Percentiles rank a stretch among this genome's conserved stretches.
Conservation (phyloP, 2,329 filamentous ascomycete genomes). For the Fusarium sp. region DNA sequence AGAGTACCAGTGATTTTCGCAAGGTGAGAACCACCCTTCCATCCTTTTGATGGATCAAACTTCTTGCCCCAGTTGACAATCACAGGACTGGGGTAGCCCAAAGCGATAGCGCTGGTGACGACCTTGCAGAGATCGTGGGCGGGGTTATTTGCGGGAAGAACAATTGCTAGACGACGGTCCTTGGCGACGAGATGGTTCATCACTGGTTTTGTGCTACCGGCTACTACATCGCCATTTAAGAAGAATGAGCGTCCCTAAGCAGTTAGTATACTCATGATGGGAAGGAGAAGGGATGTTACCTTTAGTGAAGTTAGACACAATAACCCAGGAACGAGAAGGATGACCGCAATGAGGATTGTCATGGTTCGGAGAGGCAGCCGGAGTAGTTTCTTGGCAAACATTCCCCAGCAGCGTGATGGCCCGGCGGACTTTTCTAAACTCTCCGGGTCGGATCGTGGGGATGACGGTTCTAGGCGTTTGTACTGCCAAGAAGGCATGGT, state of each 20-base stretch:
- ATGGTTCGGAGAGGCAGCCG: neutral
- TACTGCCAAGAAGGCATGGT: neutral
- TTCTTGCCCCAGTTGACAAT: slow-evolving; percentile 46
- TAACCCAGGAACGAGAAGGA: neutral
- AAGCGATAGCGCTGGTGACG: slow-evolving; percentile 38
- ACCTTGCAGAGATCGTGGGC: slow-evolving; percentile 45
- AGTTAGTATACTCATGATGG: neutral
- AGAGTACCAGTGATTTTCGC: slow-evolving; percentile 45
- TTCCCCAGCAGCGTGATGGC: rapidly evolving
- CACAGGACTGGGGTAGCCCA: slow-evolving; percentile 44
- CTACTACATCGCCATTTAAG: neutral
- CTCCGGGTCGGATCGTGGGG: neutral
- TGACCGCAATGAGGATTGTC: rapidly evolving
- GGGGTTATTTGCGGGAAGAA: slow-evolving; percentile 37
- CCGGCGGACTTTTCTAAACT: neutral
- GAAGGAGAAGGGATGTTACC: too few relatives aligned
- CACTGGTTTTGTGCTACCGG: neutral
- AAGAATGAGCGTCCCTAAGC: neutral
- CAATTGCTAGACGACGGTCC: slow-evolving; percentile 28
- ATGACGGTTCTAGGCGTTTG: neutral
- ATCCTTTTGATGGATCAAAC: slow-evolving; percentile 13
- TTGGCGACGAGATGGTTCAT: neutral
- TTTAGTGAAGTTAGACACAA: neutral
- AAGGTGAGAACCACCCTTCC: slow-evolving; percentile 38
- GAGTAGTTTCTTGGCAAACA: neutral